Base-by-base conservation (phyloP, 2,329 filamentous ascomycete genomes). In the Didymella keratinophila region DNA sequence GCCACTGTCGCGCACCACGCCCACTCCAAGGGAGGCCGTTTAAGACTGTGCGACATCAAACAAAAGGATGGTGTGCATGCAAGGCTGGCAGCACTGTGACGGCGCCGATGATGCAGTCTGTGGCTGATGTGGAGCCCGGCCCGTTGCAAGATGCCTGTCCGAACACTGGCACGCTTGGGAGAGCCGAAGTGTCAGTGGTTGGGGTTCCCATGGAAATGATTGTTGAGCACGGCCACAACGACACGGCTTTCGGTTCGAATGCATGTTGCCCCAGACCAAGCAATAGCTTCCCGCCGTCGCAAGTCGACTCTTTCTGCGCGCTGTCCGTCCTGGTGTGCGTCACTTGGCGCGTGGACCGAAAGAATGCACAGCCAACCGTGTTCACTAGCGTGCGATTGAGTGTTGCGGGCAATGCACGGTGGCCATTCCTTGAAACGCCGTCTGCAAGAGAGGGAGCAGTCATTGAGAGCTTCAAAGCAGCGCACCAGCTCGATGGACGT, bases 81-180 rank as follows among this genome's bases (percentile, higher is more conserved):
- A 67, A 65, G 67, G 65, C 64, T 64, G 45, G 52, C 53, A 50
- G 49, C 59, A 53, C 52, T 62, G 58, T 47, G 52, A 61, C 52
- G 54, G 55, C 51, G 46, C n/a, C 50, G 41, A 61, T 66, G 62
- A 64, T 60, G 61, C 58, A 59, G 48, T 39, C 39, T 50, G 61
- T 51, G 54, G 57, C 61, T 61, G 60, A 64, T 14, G 56, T 58
- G 61, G 64, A 64, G 63, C 64, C 7, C 67, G 68, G 70, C 64
- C 70, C 67, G 68, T 62, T 61, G 58, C 49, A 51, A 34, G 56
- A 62, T 60, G 61, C 61, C 60, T 62, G 32, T n/a, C 32, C 16
- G 66, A 43, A 37, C 37, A 25, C 41, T 62, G n/a, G n/a, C n/a
- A n/a, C n/a, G n/a, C n/a, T n/a, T n/a, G 58, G 37, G 18, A 36